These are phyloP conservation scores for Mycosarcoma maydis DNA, from an alignment of 1,284 basidiomycete species.

Conservation along the genomic window DNA sequence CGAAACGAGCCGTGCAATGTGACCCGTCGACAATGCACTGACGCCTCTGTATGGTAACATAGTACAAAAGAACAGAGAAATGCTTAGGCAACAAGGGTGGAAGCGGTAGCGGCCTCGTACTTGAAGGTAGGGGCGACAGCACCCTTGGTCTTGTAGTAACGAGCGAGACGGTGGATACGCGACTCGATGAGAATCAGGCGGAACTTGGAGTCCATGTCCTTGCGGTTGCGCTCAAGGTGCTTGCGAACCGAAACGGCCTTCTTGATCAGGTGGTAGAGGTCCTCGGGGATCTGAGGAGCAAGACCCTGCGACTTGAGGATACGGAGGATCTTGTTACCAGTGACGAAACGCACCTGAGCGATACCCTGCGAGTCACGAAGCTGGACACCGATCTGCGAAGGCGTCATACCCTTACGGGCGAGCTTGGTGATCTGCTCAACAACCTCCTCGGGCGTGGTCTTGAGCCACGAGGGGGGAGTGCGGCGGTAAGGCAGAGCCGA, in stretches of 20 bases:
- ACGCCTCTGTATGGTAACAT: neutral
- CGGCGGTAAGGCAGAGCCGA: slow-evolving; percentile 98
- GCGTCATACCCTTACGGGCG: slow-evolving; percentile 95
- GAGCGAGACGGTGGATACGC: slow-evolving; percentile 91
- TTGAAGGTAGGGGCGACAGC: slow-evolving; percentile 96
- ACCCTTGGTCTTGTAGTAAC: slow-evolving; percentile 98
- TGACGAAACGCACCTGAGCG: slow-evolving; percentile 93
- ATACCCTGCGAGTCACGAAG: slow-evolving; percentile 98
- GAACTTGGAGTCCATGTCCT: slow-evolving; percentile 88
- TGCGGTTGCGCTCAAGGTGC: slow-evolving; percentile 97
- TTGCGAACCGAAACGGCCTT: slow-evolving; percentile 99
- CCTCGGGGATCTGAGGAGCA: slow-evolving; percentile 97
- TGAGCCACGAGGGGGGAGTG: slow-evolving; percentile 93
- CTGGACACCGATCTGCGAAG: slow-evolving; percentile 97
- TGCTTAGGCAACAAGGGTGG: slow-evolving; percentile 66
- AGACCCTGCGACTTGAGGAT: slow-evolving; percentile 96
- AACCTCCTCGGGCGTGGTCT: slow-evolving; percentile 93
- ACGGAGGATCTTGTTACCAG: slow-evolving; percentile 99
- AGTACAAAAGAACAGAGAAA: slow-evolving; percentile 12
- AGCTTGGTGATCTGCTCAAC: slow-evolving; percentile 96
- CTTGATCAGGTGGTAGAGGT: slow-evolving; percentile 99
- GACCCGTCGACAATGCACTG: neutral
- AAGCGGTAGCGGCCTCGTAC: slow-evolving; percentile 68
- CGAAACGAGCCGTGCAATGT: too few species aligned
- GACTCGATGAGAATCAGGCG: slow-evolving; percentile 94